Base-by-base conservation (phyloP, 2,329 filamentous ascomycete species). In the Bipolaris zeicola region DNA sequence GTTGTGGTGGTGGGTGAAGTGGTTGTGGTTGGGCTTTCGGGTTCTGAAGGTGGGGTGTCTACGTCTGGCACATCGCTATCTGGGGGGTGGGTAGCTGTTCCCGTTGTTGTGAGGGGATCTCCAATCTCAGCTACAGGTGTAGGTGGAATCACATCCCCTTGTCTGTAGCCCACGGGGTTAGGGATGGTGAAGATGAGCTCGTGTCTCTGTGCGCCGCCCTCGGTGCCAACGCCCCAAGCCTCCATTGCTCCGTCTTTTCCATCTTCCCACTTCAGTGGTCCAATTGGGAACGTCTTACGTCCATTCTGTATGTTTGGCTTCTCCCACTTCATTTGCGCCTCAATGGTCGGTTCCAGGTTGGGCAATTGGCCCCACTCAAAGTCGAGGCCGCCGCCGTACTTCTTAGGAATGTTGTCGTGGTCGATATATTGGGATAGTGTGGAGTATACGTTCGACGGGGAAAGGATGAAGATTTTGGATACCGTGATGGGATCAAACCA, bases 401-500 rank as follows among this genome's bases (percentile, higher is more conserved):
- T 87, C 75, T 91, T 92, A 16, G 94, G 94, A 60, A 98, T 93
- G 76, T 94, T 91, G 50, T 85, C 82, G 0, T 85, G 82, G 50
- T 96, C 89, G 73, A 98, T 92, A 78, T 94, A 97, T 52, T 86
- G 82, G 62, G 88, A 85, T 24, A 98, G 85, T 1, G 91, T 94
- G 14, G 88, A 80, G 65, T 88, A 85, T 50, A 96, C 89, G 76
- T 96, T 91, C 52, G 85, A 73, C 7, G 86, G 81, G 45, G 83
- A 83, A 52, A 98, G 85, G 67, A 98, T 95, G 76, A 96, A 96
- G 75, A 98, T 97, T 80, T 98, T 98, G 69, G 91, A 95, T 3
- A 77, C 76, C 33, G 94, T 97, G 60, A 92, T 92, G 6, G 93
- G 93, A 78, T 82, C 79, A 46, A 96, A 96, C 92, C 93, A 96